Evolutionary conservation across 352 stramenopile genomes (phyloP).

Genomic region (Pythium angustatum): DNA sequence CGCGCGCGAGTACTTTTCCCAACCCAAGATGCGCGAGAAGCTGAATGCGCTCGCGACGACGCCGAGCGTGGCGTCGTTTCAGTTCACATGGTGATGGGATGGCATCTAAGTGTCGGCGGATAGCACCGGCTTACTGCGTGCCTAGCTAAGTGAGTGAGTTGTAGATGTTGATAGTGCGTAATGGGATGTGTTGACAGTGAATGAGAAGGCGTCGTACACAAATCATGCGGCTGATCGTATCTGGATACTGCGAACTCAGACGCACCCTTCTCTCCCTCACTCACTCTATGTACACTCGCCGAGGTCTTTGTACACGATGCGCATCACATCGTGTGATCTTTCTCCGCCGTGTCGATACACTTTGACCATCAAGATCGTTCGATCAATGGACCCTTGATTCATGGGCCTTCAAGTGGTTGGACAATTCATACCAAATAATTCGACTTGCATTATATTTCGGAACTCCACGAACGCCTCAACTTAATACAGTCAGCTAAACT

Average conservation of each 20-base stretch:
- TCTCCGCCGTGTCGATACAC: background rate
- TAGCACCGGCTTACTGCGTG: too few relatives aligned
- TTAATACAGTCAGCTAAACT: constrained; percentile 7
- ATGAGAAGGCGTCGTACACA: too few relatives aligned
- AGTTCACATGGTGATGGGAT: constrained; percentile 14
- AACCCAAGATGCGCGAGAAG: constrained; percentile 21
- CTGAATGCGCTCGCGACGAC: constrained; percentile 17
- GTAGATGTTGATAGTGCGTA: too few relatives aligned
- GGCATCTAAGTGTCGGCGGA: too few relatives aligned
- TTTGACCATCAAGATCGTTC: background rate
- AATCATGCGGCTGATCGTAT: too few relatives aligned
- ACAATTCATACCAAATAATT: background rate
- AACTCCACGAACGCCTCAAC: background rate
- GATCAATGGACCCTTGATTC: background rate
- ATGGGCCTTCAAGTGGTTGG: background rate
- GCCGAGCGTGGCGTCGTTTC: constrained; percentile 5
- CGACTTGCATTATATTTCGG: constrained; percentile 12
- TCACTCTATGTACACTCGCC: too few relatives aligned
- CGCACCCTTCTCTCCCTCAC: too few relatives aligned
- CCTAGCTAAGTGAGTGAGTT: too few relatives aligned
- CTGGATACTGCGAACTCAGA: too few relatives aligned
- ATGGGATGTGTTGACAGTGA: too few relatives aligned
- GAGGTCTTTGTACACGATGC: background rate
- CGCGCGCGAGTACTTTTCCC: constrained; percentile 18
- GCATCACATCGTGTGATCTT: background rate